Evolutionary conservation across 2,329 filamentous ascomycete genomes (phyloP).

Genomic region (Aspergillus alliaceus): DNA sequence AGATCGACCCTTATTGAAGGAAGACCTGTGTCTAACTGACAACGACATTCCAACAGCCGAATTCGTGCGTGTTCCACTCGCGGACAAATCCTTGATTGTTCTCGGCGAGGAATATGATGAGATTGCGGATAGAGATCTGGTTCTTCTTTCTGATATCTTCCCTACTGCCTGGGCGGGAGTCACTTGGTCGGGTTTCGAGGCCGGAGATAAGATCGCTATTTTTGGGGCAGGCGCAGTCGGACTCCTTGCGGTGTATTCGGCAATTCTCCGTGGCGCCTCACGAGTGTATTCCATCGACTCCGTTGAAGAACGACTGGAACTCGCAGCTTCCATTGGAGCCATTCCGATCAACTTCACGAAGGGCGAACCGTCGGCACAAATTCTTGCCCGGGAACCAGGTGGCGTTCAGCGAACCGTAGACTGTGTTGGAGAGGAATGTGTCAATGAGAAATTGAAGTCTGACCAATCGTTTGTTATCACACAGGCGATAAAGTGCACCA

Average conservation of each 20-base stretch:
- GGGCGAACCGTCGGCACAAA: slow-evolving; percentile 47
- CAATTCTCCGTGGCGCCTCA: slow-evolving; percentile 58
- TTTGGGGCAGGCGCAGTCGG: slow-evolving; percentile 66
- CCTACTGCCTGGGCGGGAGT: slow-evolving; percentile 41
- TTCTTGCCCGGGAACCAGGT: slow-evolving; percentile 24
- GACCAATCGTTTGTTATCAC: not conserved
- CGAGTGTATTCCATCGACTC: slow-evolving; percentile 63
- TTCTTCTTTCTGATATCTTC: slow-evolving; percentile 40
- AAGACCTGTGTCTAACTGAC: not conserved
- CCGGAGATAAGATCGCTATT: slow-evolving; percentile 59
- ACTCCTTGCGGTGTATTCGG: slow-evolving; percentile 65
- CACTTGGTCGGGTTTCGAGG: slow-evolving; percentile 37
- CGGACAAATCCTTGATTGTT: not conserved
- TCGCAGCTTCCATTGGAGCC: slow-evolving; percentile 57
- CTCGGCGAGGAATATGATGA: not conserved
- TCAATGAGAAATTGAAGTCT: slow-evolving; percentile 6
- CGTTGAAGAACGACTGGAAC: slow-evolving; percentile 58
- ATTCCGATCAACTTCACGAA: slow-evolving; percentile 61
- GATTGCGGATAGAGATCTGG: slow-evolving; percentile 15
- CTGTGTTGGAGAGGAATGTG: slow-evolving; percentile 13
- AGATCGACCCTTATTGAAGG: not conserved
- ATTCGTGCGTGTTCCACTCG: not conserved
- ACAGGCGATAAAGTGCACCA: not conserved
- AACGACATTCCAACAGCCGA: not conserved
- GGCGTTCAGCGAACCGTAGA: slow-evolving; percentile 16